Evolutionary conservation across 2,329 filamentous ascomycete species (phyloP).

Genomic region (Colletotrichum kahawae): DNA sequence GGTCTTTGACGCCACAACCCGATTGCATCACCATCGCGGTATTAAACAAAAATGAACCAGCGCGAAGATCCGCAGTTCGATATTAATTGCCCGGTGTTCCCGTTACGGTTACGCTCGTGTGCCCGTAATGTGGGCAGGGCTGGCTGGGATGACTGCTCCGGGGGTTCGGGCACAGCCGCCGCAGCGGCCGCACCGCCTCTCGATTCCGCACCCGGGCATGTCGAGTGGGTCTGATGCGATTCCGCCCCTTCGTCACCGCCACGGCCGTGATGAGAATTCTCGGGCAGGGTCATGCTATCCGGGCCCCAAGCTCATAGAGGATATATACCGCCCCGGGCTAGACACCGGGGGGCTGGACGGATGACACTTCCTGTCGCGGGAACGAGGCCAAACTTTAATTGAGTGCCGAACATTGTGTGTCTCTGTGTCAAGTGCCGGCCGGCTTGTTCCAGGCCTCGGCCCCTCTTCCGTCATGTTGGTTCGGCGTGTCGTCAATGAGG

Average conservation of each 20-base stretch:
- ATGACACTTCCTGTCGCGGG: not conserved
- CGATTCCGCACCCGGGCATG: not conserved
- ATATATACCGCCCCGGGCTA: not conserved
- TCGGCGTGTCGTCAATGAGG: not conserved
- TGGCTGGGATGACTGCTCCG: not conserved
- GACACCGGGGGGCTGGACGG: not conserved
- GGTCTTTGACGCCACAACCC: not conserved
- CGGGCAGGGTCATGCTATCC: not conserved
- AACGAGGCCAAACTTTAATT: not conserved
- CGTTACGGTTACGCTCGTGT: not conserved
- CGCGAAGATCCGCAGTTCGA: not conserved
- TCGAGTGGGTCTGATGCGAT: not conserved
- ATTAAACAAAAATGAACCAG: not conserved
- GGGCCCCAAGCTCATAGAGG: not conserved
- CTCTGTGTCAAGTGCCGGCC: not conserved
- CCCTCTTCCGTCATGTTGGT: not conserved
- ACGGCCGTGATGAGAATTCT: not conserved
- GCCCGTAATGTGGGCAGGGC: constrained; percentile 4
- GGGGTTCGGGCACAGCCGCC: not conserved
- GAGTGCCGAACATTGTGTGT: not conserved
- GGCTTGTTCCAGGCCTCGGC: not conserved
- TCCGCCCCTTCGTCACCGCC: not conserved
- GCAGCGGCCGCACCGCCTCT: not conserved
- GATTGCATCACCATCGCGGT: not conserved
- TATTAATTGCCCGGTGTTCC: not conserved